These are phyloP conservation scores for Xylariaceae sp. DNA, from an alignment of 2,329 filamentous ascomycete genomes.

Conservation along the genomic window DNA sequence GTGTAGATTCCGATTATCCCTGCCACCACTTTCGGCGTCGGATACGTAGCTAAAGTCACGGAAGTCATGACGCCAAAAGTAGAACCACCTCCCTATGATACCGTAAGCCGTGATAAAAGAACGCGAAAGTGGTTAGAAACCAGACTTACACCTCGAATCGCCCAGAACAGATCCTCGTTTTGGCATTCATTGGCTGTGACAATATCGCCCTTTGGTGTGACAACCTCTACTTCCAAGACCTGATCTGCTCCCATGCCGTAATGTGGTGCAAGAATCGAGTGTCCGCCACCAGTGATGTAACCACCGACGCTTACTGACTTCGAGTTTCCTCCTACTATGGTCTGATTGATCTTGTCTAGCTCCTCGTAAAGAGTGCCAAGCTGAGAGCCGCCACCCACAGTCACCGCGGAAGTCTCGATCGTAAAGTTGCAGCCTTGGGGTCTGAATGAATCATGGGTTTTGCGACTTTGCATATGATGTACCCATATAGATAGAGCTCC, in stretches of 20 bases:
- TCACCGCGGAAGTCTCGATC: slow-evolving; percentile 58
- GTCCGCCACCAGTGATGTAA: slow-evolving; percentile 67
- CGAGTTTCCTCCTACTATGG: slow-evolving; percentile 61
- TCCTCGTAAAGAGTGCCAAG: slow-evolving; percentile 56
- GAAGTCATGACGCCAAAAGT: slow-evolving; percentile 68
- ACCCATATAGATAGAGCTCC: slow-evolving; percentile 63
- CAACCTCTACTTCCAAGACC: slow-evolving; percentile 63
- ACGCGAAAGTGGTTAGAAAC: background rate
- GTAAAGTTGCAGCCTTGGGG: slow-evolving; percentile 49
- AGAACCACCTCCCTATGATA: slow-evolving; percentile 59
- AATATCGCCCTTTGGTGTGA: slow-evolving; percentile 58
- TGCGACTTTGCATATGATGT: slow-evolving; percentile 53
- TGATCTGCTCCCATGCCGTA: slow-evolving; percentile 70
- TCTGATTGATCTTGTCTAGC: slow-evolving; percentile 52
- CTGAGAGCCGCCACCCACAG: slow-evolving; percentile 59
- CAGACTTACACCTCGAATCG: slow-evolving; percentile 60
- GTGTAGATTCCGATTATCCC: slow-evolving; percentile 41
- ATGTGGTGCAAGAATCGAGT: slow-evolving; percentile 58
- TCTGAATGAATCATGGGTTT: slow-evolving; percentile 48
- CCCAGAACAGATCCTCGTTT: slow-evolving; percentile 69
- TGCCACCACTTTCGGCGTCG: slow-evolving; percentile 41
- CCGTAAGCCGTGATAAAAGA: background rate
- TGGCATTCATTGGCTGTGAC: slow-evolving; percentile 59
- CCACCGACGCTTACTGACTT: slow-evolving; percentile 66
- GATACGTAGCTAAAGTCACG: slow-evolving; percentile 61